phyloP scores from a whole-genome alignment of 306 rosid species.

The Malus sylvestris region DNA sequence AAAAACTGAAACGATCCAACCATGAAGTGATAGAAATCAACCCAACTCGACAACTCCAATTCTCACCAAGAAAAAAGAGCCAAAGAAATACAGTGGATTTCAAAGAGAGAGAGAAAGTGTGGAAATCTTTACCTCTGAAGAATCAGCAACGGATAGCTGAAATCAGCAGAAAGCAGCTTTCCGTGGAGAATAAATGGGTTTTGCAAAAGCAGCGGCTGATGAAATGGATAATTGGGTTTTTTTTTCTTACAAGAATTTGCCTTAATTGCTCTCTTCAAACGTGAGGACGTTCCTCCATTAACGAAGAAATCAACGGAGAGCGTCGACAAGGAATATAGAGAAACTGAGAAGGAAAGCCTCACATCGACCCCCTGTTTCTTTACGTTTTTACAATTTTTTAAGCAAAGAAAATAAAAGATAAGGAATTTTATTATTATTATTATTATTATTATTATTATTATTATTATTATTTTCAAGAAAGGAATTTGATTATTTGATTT shows the following conservation, averaged over 20 bases:
- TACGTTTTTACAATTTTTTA: not conserved
- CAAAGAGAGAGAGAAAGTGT: not conserved
- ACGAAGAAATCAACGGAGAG: not conserved
- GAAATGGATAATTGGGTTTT: slow-evolving; percentile 1
- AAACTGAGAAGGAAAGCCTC: no score
- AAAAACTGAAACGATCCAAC: not conserved
- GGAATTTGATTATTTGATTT: no score
- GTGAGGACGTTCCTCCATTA: not conserved
- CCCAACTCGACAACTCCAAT: slow-evolving; percentile 14
- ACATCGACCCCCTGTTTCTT: not conserved
- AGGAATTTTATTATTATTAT: no score
- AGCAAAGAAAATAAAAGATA: not conserved
- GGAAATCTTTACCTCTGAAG: slow-evolving; percentile 21
- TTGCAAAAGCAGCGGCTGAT: not conserved
- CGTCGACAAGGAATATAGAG: not conserved
- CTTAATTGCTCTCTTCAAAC: not conserved
- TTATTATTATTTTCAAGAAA: no score
- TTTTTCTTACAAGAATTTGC: not conserved
- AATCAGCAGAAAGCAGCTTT: slow-evolving; percentile 19
- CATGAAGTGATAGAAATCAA: not conserved
- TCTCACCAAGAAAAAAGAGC: not conserved
- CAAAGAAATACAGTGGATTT: not conserved
- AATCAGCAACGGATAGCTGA: not conserved
- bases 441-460: no score
- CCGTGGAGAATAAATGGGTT: not conserved